Evolutionary conservation across 805 yeast genomes (phyloP).

Genomic region (Wickerhamomyces tratensis): DNA sequence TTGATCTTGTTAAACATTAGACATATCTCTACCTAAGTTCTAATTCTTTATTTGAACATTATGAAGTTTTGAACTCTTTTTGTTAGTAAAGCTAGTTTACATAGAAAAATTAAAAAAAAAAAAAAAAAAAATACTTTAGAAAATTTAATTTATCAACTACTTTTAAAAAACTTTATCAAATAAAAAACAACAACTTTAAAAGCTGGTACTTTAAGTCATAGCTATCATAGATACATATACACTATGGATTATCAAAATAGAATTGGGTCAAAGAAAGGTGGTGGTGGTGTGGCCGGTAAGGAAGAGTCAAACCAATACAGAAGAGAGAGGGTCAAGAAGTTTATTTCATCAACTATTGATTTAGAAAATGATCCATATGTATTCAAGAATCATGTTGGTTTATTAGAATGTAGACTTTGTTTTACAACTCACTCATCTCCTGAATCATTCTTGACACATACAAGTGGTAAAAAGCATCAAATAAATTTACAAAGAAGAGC

Average conservation of each 20-base stretch:
- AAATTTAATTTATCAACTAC: neutral
- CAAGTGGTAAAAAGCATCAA: constrained; percentile 79
- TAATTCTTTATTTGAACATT: too few species aligned
- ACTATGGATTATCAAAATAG: constrained; percentile 82
- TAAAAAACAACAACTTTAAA: too few species aligned
- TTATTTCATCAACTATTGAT: constrained; percentile 37
- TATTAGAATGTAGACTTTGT: constrained; percentile 78
- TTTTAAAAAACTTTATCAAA: neutral
- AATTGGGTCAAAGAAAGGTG: constrained; percentile 85
- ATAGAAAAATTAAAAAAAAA: too few species aligned
- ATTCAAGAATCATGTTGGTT: constrained; percentile 73
- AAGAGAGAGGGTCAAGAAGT: constrained; percentile 55
- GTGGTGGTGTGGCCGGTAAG: constrained; percentile 75
- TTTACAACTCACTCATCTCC: constrained; percentile 74
- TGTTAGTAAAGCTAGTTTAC: too few species aligned
- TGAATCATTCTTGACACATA: constrained; percentile 73
- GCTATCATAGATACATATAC: too few species aligned
- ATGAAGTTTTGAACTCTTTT: too few species aligned
- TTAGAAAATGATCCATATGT: constrained; percentile 73
- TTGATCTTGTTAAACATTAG: too few species aligned
- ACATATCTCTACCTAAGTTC: too few species aligned
- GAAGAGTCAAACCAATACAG: constrained; percentile 63
- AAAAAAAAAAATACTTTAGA: too few species aligned
- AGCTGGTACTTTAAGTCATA: too few species aligned
- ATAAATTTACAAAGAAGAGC: constrained; percentile 58